Percentiles rank a stretch among this genome's conserved stretches.
Conservation (phyloP, 495 filamentous ascomycete genomes). For the Penicillium fimorum region DNA sequence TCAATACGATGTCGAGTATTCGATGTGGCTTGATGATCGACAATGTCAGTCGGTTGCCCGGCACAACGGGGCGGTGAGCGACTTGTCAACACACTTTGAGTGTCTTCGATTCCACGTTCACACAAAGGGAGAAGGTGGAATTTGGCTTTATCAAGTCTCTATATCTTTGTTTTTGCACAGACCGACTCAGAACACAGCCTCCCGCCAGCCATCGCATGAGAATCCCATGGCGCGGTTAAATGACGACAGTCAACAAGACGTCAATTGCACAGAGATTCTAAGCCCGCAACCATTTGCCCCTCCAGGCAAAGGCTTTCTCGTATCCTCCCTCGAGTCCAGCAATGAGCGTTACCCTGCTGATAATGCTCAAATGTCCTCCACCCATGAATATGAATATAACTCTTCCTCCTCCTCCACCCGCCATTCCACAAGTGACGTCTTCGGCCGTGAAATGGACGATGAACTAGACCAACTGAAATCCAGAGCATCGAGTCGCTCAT, state of each 20-base stretch:
- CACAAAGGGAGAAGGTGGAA: constrained; percentile 1
- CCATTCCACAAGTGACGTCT: constrained; percentile 33
- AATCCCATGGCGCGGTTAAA: constrained; percentile 22
- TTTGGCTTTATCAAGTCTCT: neutral
- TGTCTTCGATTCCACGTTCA: constrained; percentile 1
- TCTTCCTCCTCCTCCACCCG: constrained; percentile 41
- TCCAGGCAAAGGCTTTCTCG: constrained; percentile 21
- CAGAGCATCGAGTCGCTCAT: constrained; percentile 44
- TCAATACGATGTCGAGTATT: neutral
- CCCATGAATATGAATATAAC: constrained; percentile 35
- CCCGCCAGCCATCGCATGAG: constrained; percentile 4
- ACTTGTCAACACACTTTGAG: constrained; percentile 17
- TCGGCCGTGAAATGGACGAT: constrained; percentile 32
- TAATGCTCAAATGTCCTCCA: constrained; percentile 22
- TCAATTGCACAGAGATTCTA: constrained; percentile 21
- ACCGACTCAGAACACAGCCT: neutral
- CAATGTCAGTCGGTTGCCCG: constrained; percentile 28
- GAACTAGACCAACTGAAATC: constrained; percentile 33
- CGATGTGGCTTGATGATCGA: constrained; percentile 10
- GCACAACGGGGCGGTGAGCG: constrained; percentile 32
- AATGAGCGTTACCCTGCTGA: constrained; percentile 18
- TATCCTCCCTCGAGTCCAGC: constrained; percentile 23
- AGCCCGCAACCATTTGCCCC: constrained; percentile 26
- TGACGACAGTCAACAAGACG: constrained; percentile 14
- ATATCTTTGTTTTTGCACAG: neutral